Conservation (phyloP, 2,329 filamentous ascomycete genomes). For the Boeremia lycopersici region DNA sequence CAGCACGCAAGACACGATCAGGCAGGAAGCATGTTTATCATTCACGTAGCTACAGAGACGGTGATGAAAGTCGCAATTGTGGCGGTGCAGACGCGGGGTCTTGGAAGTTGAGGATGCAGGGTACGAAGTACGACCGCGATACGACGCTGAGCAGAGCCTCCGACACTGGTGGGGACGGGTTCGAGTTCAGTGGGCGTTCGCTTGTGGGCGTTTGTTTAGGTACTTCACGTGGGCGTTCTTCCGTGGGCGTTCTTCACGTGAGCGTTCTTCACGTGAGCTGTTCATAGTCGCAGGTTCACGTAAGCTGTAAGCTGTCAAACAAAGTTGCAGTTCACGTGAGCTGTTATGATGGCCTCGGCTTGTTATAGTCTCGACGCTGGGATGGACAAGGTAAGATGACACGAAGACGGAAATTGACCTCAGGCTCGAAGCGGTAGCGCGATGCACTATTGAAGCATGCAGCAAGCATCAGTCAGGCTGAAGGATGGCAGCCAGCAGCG, state of each 20-base stretch:
- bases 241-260: no score
- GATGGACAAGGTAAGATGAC: background rate
- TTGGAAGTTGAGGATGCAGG: background rate
- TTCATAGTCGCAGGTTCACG: background rate
- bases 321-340: no score
- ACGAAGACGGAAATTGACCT: background rate
- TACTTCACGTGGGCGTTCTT: background rate
- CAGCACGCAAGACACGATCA: slow-evolving; percentile 12
- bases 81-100: slow-evolving; percentile 18
- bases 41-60: slow-evolving; percentile 1
- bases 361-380: no score
- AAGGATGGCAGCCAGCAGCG: slow-evolving; percentile 2
- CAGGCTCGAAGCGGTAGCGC: no score
- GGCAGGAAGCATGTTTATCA: slow-evolving; percentile 8
- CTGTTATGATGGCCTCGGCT: no score
- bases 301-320: no score
- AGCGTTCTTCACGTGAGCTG: background rate
- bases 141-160: background rate
- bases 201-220: no score
- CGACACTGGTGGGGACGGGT: no score
- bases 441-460: slow-evolving; percentile 2
- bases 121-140: slow-evolving; percentile 9
- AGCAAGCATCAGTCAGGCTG: background rate
- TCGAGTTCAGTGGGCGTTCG: no score
- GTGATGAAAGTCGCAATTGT: background rate